Conservation (phyloP, 2,329 filamentous ascomycete genomes). For the Calonectria hawksworthii region DNA sequence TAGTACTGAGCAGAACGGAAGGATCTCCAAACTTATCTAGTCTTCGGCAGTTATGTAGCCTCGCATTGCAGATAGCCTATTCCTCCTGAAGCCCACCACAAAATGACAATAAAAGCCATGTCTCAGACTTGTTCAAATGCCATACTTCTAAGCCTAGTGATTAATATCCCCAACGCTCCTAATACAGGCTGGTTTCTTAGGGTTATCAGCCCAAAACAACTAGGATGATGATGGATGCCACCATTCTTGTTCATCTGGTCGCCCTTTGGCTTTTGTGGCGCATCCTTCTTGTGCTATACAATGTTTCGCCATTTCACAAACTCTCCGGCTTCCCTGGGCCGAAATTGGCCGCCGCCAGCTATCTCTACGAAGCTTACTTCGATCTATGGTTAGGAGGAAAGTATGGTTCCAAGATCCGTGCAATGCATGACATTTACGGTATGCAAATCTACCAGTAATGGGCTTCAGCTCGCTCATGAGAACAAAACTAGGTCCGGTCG, state of each 20-base stretch:
- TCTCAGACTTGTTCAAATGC: not conserved
- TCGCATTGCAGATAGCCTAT: not conserved
- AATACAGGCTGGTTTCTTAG: not conserved
- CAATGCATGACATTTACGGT: conserved; percentile 2
- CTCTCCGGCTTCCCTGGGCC: not conserved
- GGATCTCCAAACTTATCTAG: not conserved
- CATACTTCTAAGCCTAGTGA: not conserved
- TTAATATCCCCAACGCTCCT: not conserved
- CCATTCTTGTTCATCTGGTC: not conserved
- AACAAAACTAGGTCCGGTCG: conserved; percentile 48
- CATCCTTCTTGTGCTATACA: not conserved
- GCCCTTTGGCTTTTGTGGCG: not conserved
- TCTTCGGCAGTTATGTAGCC: not conserved
- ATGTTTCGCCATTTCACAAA: not conserved
- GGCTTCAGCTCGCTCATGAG: not conserved
- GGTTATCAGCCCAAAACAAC: not conserved
- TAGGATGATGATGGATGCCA: not conserved
- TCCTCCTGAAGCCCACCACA: not conserved
- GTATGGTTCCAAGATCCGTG: not conserved
- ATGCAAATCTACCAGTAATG: too few species aligned
- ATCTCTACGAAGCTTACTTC: conserved; percentile 3
- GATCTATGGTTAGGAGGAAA: not conserved
- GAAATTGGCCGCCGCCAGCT: not conserved
- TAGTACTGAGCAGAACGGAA: not conserved
- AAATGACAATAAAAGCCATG: not conserved